These are phyloP conservation scores for Fomes fomentarius DNA, from an alignment of 1,284 basidiomycete species.

Conservation along the genomic window DNA sequence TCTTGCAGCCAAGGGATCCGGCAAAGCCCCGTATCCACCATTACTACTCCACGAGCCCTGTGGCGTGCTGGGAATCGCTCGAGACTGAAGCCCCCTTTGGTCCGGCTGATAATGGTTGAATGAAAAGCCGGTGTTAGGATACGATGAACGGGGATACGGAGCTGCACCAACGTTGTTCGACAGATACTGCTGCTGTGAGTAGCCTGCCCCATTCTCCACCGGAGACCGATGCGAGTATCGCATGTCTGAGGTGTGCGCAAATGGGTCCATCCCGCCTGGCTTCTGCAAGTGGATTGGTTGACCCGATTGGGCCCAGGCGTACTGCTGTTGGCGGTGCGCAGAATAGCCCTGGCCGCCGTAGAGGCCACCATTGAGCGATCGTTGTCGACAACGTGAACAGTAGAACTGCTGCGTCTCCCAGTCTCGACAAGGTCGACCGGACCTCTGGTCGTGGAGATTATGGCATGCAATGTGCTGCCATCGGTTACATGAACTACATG, in stretches of 20 bases:
- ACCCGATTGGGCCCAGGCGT: slow-evolving; percentile 17
- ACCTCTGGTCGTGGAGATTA: slow-evolving; percentile 59
- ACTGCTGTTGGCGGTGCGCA: slow-evolving; percentile 14
- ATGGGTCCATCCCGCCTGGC: slow-evolving; percentile 12
- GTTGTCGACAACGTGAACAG: slow-evolving; percentile 52
- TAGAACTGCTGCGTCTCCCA: slow-evolving; percentile 72
- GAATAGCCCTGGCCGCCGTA: slow-evolving; percentile 16
- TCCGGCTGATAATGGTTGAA: slow-evolving; percentile 28
- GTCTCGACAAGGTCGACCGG: slow-evolving; percentile 63
- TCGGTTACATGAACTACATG: slow-evolving; percentile 75
- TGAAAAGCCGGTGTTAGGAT: slow-evolving; percentile 19
- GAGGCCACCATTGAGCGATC: slow-evolving; percentile 10
- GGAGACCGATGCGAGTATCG: slow-evolving; percentile 21
- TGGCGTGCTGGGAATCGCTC: slow-evolving; percentile 4
- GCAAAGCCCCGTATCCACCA: slow-evolving; percentile 14
- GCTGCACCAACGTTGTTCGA: slow-evolving; percentile 13
- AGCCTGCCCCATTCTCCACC: slow-evolving; percentile 21
- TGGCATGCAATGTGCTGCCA: slow-evolving; percentile 88
- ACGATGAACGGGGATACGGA: slow-evolving; percentile 23
- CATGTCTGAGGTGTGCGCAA: slow-evolving; percentile 21
- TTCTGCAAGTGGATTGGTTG: slow-evolving; percentile 20
- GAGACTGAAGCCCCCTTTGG: slow-evolving; percentile 22
- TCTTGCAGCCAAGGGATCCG: slow-evolving; percentile 14
- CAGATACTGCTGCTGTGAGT: slow-evolving; percentile 21
- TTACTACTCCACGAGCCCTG: slow-evolving; percentile 17